Evolutionary conservation across 495 filamentous ascomycete species (phyloP).

Genomic region (Penicillium paxilli): DNA sequence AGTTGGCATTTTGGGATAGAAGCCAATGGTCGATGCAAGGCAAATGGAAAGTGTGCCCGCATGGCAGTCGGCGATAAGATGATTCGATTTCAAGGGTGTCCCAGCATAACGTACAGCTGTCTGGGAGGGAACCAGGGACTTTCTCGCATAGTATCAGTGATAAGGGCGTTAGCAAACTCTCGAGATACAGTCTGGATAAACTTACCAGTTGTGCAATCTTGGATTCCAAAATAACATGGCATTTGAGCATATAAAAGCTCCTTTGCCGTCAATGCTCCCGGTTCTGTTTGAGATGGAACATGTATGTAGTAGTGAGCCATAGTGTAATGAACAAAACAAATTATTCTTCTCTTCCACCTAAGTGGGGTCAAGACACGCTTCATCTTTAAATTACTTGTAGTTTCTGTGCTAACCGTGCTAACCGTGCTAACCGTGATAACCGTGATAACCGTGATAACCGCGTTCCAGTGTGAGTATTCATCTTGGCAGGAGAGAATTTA

Average conservation of each 20-base stretch:
- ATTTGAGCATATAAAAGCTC: slow-evolving; percentile 5
- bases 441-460: not conserved
- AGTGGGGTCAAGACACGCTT: not conserved
- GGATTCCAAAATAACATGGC: slow-evolving; percentile 6
- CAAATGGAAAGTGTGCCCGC: slow-evolving; percentile 8
- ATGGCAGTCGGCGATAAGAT: slow-evolving; percentile 7
- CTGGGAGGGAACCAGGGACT: not conserved
- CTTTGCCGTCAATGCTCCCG: slow-evolving; percentile 4
- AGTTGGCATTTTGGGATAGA: slow-evolving; percentile 6
- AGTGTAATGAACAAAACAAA: not conserved
- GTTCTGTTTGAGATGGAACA: slow-evolving; percentile 3
- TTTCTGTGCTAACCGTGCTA: not conserved
- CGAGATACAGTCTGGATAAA: not conserved
- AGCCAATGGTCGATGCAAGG: slow-evolving; percentile 12
- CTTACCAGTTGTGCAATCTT: not conserved
- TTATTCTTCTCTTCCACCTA: not conserved
- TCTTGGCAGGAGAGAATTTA: too few species aligned
- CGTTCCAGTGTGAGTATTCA: too few species aligned
- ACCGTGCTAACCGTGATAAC: not conserved
- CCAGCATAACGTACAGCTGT: slow-evolving; percentile 4
- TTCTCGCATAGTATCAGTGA: not conserved
- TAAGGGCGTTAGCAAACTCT: not conserved
- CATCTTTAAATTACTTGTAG: not conserved
- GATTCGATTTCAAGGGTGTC: not conserved
- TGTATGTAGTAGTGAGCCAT: slow-evolving; percentile 3